Conservation (phyloP, 2,329 filamentous ascomycete genomes). For the Iodosphaeria phyllophila region DNA sequence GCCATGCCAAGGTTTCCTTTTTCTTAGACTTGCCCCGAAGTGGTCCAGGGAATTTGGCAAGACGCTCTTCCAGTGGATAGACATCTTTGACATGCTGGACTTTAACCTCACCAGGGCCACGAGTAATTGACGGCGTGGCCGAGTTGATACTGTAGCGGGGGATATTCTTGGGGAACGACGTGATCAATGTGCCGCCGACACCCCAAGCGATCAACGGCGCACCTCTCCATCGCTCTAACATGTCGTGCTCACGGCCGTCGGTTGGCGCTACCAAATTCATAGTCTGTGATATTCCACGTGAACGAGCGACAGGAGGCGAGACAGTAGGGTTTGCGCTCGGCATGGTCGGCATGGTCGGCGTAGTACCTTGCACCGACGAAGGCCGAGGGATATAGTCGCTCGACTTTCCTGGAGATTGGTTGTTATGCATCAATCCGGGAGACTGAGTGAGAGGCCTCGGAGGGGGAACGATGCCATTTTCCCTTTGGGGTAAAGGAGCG, state of each 20-base stretch:
- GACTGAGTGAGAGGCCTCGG: conserved; percentile 44
- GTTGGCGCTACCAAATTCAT: conserved; percentile 42
- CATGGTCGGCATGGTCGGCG: conserved; percentile 15
- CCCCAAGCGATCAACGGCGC: conserved; percentile 76
- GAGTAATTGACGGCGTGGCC: conserved; percentile 57
- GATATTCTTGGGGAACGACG: conserved; percentile 74
- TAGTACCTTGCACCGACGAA: conserved; percentile 30
- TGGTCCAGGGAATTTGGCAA: conserved; percentile 76
- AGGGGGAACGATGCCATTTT: conserved; percentile 31
- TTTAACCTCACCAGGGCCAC: conserved; percentile 65
- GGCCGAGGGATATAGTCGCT: conserved; percentile 31
- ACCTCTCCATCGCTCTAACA: conserved; percentile 79
- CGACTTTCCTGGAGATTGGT: conserved; percentile 13
- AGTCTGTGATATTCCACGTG: conserved; percentile 32
- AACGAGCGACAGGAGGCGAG: conserved; percentile 16
- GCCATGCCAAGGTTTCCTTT: conserved; percentile 76
- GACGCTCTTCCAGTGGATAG: conserved; percentile 48
- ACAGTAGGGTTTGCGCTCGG: conserved; percentile 5
- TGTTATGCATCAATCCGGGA: conserved; percentile 27
- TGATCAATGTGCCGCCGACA: conserved; percentile 64
- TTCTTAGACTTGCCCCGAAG: conserved; percentile 84
- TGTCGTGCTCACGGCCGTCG: conserved; percentile 53
- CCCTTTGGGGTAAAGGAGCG: conserved; percentile 19
- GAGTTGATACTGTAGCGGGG: conserved; percentile 69
- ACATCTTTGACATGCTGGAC: conserved; percentile 59